Evolutionary conservation across 768 basidiomycete species (phyloP), one percentile per base, ranked within the genome.

Genomic region (Kwoniella pini): DNA sequence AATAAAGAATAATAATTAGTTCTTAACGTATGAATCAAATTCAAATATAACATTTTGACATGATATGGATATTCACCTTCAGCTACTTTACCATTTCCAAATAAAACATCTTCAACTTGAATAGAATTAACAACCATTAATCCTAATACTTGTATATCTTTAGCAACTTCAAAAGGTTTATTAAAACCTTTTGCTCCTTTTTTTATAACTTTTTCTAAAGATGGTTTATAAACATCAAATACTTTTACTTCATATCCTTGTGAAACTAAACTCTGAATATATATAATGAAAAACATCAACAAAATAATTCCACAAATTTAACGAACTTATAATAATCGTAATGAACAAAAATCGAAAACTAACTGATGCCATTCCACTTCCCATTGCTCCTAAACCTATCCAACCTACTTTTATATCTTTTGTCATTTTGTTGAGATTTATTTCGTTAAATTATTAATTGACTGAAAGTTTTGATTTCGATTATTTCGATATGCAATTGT

Each of bases 371-470:
- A 75, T 75, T 0, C 70, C 70, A 19, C 60, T 63, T 15, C 73
- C 73, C 73, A 75, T 75, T 28, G 73, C 73, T 11, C 73, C 73
- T 13, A 75, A 63, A 6, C 73, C 73, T 43, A 71, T 77, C 74
- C 60, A 71, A 40, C 62, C 60, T 36, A 62, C 69, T 49, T 62
- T 68, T 54, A 44, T 46, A 15, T 27, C 58, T 52, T 39, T 27
- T 30, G 43, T 62, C 58, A 52, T 52, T 42, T 22, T 57, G 33
- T 17, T 56, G 4, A 5, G 11, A 10, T 24, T 39, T 31, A 46
- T 24, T 39, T 31, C 27, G 39, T 45, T 12, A 26, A 9, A 22
- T 22, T 6, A 48, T 48, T 12, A 11, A 19, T 19, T 43, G 10
- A 5, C 11, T n/a, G n/a, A n/a, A n/a, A n/a, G n/a, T n/a, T n/a